phyloP scores from a whole-genome alignment of 352 stramenopile genomes.

The Pythium graminicola region DNA sequence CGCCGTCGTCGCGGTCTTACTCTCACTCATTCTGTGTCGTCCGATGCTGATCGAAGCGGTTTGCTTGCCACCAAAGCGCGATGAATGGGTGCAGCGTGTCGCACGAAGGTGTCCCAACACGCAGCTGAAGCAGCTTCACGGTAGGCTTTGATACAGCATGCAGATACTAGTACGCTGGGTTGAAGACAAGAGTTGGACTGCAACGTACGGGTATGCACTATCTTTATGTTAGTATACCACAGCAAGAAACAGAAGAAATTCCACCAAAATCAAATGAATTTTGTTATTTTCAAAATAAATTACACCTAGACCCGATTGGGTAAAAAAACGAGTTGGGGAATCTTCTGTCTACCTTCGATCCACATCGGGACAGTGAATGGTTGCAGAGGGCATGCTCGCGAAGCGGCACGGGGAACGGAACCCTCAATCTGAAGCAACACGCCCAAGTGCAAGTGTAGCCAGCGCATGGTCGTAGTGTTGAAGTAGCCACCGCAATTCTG shows the following conservation, averaged over 20 bases:
- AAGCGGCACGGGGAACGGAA: not conserved
- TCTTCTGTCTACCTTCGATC: too few relatives aligned
- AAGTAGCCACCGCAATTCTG: too few relatives aligned
- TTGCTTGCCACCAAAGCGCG: too few relatives aligned
- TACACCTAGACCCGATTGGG: not conserved
- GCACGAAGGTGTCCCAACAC: slow-evolving; percentile 26
- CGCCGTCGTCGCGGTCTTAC: slow-evolving; percentile 30
- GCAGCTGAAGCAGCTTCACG: too few relatives aligned
- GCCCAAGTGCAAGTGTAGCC: not conserved
- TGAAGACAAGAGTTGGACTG: slow-evolving; percentile 21
- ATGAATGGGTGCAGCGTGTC: slow-evolving; percentile 15
- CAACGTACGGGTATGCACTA: slow-evolving; percentile 10
- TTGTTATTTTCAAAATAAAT: not conserved
- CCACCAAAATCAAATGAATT: not conserved
- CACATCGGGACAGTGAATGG: not conserved
- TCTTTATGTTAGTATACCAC: too few relatives aligned
- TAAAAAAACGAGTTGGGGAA: too few relatives aligned
- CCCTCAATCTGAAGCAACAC: not conserved
- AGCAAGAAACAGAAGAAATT: too few relatives aligned
- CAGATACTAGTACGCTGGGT: slow-evolving; percentile 9
- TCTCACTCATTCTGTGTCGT: slow-evolving; percentile 54
- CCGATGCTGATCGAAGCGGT: too few relatives aligned
- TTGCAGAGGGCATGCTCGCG: not conserved
- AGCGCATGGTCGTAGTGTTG: not conserved
- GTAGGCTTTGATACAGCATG: slow-evolving; percentile 7